phyloP scores from a whole-genome alignment of 2,329 filamentous ascomycete genomes.

The Sarocladium kiliense region DNA sequence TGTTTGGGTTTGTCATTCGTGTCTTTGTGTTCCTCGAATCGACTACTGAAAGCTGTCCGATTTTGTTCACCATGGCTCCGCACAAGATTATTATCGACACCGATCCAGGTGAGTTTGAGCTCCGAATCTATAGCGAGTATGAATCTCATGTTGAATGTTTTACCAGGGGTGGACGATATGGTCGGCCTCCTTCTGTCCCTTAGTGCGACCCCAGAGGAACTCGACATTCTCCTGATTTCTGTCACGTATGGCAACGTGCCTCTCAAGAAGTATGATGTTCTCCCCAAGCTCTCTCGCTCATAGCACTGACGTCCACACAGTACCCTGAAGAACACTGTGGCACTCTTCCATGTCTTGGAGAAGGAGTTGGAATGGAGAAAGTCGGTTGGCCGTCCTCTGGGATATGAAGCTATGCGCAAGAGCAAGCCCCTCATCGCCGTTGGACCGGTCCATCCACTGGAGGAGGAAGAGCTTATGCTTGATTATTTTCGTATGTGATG shows the following conservation, averaged over 20 bases:
- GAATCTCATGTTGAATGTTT: not conserved
- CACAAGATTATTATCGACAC: slow-evolving; percentile 92
- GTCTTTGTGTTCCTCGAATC: not conserved
- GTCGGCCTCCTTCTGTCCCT: slow-evolving; percentile 84
- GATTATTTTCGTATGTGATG: slow-evolving; percentile 76
- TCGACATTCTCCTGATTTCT: slow-evolving; percentile 81
- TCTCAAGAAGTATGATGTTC: slow-evolving; percentile 60
- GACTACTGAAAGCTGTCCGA: not conserved
- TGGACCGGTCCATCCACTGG: slow-evolving; percentile 79
- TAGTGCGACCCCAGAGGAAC: slow-evolving; percentile 72
- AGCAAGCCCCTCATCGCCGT: slow-evolving; percentile 81
- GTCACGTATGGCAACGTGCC: slow-evolving; percentile 93
- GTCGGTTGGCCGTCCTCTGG: slow-evolving; percentile 58
- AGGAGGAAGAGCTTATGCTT: slow-evolving; percentile 73
- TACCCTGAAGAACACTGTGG: slow-evolving; percentile 83
- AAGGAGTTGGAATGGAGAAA: slow-evolving; percentile 83
- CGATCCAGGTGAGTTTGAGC: slow-evolving; percentile 62
- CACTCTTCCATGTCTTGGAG: slow-evolving; percentile 86
- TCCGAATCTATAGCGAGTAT: not conserved
- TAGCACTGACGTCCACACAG: slow-evolving; percentile 32
- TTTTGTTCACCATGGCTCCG: slow-evolving; percentile 49
- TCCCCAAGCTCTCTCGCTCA: not conserved
- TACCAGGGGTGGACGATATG: slow-evolving; percentile 80
- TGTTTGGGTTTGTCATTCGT: not conserved
- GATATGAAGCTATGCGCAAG: slow-evolving; percentile 67